Base-by-base conservation (phyloP, 164 flowering plant genomes). In the Liriodendron chinense region DNA sequence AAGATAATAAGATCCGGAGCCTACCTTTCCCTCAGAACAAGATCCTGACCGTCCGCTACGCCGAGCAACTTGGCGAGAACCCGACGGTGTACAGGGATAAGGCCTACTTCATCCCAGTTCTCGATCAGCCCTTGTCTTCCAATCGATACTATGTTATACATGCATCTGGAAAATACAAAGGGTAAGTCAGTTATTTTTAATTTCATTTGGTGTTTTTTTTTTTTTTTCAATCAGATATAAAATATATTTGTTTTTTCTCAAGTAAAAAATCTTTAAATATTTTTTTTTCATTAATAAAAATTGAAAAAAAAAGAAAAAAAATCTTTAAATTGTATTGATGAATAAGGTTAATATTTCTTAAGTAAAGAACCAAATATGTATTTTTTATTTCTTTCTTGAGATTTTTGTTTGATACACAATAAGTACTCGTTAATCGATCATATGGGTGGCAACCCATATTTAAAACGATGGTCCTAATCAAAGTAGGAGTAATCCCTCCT, bases 121-220 rank as follows among this genome's bases (percentile, higher is more conserved):
- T 86, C 18, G 74, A 84, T 76, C 85, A 77, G 68, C 92, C 93
- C 0, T 64, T 87, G 77, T 87, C 91, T 67, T 82, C 87, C 25
- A 91, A 90, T 70, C 85, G 69, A 1, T 91, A 88, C 73, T 90
- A 87, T 65, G 85, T 83, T 0, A 82, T 88, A 2, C 62, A 75
- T 13, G 76, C 87, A 1, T 62, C 77, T 21, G 90, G 92, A 9
- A 84, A 72, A 69, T 77, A 82, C 66, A 85, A 77, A 80, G 93
- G 92, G 96, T 89, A 82, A 0, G 81, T 18, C 16, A 24, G 43
- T 6, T 76, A 22, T 7, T n/a, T 48, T 43, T 1, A 5, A 5
- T 16, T 68, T 10, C 3, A 6, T 20, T 12, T 43, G 3, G 22
- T 47, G 7, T 57, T 12, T 57, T 3, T n/a, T 57, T 14, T 1